These are phyloP conservation scores for Cladosporium sp. DNA, from an alignment of 2,329 filamentous ascomycete species.

Conservation along the genomic window DNA sequence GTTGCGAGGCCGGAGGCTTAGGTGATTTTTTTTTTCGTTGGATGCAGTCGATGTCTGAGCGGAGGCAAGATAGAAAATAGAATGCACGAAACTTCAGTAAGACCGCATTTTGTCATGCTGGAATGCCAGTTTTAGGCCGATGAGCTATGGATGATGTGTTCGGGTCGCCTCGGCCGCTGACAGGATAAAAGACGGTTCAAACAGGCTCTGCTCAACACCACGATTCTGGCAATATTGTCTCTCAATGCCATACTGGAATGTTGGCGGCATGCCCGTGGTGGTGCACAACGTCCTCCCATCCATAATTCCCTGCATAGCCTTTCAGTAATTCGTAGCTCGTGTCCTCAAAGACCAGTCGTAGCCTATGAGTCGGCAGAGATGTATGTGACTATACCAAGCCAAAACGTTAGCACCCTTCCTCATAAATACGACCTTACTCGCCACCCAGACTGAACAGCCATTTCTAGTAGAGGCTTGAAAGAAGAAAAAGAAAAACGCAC, in stretches of 20 bases:
- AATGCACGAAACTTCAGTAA: neutral
- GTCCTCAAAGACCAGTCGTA: neutral
- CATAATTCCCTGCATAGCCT: neutral
- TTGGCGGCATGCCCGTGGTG: neutral
- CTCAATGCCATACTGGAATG: neutral
- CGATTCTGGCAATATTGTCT: neutral
- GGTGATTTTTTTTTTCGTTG: neutral
- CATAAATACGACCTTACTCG: neutral
- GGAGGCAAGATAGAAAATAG: neutral
- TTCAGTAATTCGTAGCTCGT: neutral
- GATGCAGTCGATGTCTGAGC: neutral
- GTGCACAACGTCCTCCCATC: neutral
- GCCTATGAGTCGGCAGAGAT: constrained; percentile 63
- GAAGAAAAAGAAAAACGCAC: constrained; percentile 48
- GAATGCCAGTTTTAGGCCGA: neutral
- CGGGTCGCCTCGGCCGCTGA: neutral
- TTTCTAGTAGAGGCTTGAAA: neutral
- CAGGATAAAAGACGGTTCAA: neutral
- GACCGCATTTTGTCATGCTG: neutral
- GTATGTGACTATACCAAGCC: constrained; percentile 61
- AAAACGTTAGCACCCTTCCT: neutral
- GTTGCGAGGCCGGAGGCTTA: constrained; percentile 27
- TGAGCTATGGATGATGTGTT: neutral
- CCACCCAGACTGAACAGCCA: neutral
- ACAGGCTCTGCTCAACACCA: neutral